Evolutionary conservation across 495 filamentous ascomycete species (phyloP), one percentile per base, ranked within the genome.

Genomic region (Darksidea phi): DNA sequence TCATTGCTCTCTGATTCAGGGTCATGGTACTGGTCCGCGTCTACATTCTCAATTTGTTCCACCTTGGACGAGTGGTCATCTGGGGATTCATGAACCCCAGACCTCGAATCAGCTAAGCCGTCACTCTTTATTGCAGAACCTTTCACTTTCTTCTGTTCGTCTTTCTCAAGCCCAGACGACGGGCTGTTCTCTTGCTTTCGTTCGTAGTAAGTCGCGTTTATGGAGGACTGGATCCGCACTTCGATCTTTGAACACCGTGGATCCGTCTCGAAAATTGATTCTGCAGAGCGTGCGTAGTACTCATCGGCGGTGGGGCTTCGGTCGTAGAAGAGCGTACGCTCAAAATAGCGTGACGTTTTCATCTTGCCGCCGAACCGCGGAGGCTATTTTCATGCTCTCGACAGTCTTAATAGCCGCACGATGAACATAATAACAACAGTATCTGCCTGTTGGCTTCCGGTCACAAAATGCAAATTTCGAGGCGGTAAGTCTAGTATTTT

Each of bases 251-350:
- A 50, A 6, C 7, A 20, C 13, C 17, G 11, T 8, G 55, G 55
- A 37, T 59, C 23, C 25, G 24, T 49, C 34, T 59, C 55, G 23
- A 59, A 59, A 15, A 59, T 50, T 12, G 18, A 24, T 4, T 28
- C 55, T 8, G 55, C 20, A 24, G 55, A 59, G 17, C 55, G 26
- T n/a, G 47, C 55, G 46, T 59, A 59, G 20, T 59, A 59, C 28
- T 59, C 55, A 28, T 59, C 47, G 15, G 55, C 55, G 3, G 36
- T 45, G 4, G 55, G 55, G 24, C 55, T 59, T 43, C 55, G 26
- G 18, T 59, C 55, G 34, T 59, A 42, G 26, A 59, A 59, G 8
- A 59, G 46, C 6, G 55, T 59, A 25, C 55, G 55, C 18, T 49
- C 55, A 51, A 59, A 59, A 23, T 49, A 59, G 21, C 23, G 55